Percentiles rank a stretch among this genome's conserved stretches.
Evolutionary conservation across 805 yeast genomes (phyloP).

Genomic region (Nakazawaea laoshanensis): DNA sequence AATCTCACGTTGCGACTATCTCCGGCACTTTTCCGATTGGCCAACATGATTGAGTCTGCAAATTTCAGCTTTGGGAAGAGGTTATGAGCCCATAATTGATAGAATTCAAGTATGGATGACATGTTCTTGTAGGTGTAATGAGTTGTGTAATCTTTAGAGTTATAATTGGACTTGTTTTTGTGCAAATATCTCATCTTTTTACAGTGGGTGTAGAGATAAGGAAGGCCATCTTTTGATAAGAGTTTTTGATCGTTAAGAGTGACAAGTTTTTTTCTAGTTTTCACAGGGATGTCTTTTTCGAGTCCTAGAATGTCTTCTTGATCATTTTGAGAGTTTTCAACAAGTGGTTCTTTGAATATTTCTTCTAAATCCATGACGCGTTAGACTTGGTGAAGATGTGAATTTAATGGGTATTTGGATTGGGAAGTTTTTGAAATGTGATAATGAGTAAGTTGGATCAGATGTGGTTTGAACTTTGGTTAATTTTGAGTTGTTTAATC

Average conservation of each 20-base stretch:
- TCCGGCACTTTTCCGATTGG: constrained; percentile 38
- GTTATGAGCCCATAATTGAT: constrained; percentile 71
- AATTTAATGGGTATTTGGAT: too few relatives aligned
- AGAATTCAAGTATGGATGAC: constrained; percentile 39
- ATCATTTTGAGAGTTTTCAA: too few relatives aligned
- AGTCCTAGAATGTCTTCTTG: constrained; percentile 10
- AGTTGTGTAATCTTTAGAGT: constrained; percentile 22
- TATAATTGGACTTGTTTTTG: constrained; percentile 13
- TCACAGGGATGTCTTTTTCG: constrained; percentile 8
- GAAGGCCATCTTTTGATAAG: constrained; percentile 47
- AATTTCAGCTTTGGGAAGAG: constrained; percentile 77
- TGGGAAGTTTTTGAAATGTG: too few relatives aligned
- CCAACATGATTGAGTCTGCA: constrained; percentile 52
- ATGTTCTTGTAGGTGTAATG: constrained; percentile 42
- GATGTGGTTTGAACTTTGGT: too few relatives aligned
- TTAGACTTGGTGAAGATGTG: too few relatives aligned
- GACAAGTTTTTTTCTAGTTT: constrained; percentile 23
- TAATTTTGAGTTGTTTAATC: too few relatives aligned
- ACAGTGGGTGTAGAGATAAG: constrained; percentile 32
- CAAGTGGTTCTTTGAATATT: too few relatives aligned
- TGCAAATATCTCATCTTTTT: constrained; percentile 24
- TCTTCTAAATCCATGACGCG: too few relatives aligned
- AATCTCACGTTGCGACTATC: constrained; percentile 31
- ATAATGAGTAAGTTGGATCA: too few relatives aligned
- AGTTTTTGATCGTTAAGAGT: constrained; percentile 46